These are phyloP conservation scores for Colletotrichum orbiculare DNA, from an alignment of 2,329 filamentous ascomycete species.

Conservation along the genomic window DNA sequence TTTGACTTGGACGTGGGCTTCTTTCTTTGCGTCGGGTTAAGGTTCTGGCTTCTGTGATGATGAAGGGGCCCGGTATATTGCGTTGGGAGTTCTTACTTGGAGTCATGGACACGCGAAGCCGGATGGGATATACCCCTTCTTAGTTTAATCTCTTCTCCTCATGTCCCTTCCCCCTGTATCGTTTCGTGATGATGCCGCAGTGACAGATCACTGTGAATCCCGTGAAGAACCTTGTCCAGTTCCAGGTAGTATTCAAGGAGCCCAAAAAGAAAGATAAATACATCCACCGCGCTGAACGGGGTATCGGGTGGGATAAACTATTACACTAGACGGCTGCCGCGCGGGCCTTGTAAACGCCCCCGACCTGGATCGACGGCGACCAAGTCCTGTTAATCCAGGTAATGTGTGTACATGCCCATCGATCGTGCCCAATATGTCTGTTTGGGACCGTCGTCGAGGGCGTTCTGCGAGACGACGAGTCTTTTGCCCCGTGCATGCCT, in stretches of 20 bases:
- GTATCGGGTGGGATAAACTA: constrained; percentile 29
- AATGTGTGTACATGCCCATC: not conserved
- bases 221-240: not conserved
- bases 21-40: not conserved
- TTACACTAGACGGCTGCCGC: constrained; percentile 9
- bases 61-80: no score
- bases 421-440: no score
- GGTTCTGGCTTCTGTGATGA: not conserved
- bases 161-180: no score
- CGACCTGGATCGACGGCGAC: not conserved
- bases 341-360: not conserved
- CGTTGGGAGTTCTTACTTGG: no score
- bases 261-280: constrained; percentile 1
- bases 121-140: no score
- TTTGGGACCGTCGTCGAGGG: no score
- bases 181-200: no score
- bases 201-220: no score
- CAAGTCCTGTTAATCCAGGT: constrained; percentile 22
- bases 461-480: no score
- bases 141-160: no score
- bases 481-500: no score
- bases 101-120: no score
- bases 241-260: not conserved
- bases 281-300: constrained; percentile 25
- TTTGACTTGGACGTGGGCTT: not conserved